Conservation (phyloP, 2,329 filamentous ascomycete genomes). For the Falciphora oryzae region DNA sequence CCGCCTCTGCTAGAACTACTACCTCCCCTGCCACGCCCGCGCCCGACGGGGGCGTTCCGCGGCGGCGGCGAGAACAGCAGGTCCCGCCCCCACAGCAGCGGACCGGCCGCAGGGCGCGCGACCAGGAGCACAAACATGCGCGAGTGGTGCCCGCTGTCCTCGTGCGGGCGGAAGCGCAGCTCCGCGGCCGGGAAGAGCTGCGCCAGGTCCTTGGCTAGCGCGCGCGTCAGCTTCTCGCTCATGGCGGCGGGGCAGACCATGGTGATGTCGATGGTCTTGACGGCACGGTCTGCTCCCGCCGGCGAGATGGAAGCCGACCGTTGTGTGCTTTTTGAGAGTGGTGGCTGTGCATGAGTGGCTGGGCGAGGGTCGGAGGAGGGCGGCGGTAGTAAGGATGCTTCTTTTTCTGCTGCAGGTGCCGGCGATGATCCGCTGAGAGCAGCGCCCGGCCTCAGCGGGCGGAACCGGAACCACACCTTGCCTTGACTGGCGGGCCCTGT, state of each 20-base stretch:
- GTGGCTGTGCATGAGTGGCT: constrained; percentile 19
- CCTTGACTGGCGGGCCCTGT: constrained; percentile 36
- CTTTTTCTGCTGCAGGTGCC: not conserved
- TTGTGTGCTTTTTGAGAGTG: constrained; percentile 24
- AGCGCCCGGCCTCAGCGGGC: constrained; percentile 27
- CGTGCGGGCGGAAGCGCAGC: constrained; percentile 37
- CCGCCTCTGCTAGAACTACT: too few species aligned
- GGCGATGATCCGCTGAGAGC: constrained; percentile 2
- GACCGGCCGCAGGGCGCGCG: constrained; percentile 35
- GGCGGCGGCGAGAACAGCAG: constrained; percentile 31
- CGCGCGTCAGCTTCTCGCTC: constrained; percentile 33
- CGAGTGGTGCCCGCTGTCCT: constrained; percentile 45
- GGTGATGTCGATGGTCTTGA: constrained; percentile 44
- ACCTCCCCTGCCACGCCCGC: constrained; percentile 24
- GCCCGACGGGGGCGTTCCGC: not conserved
- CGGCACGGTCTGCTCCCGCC: constrained; percentile 14
- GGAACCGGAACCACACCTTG: constrained; percentile 38
- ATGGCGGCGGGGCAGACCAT: constrained; percentile 43
- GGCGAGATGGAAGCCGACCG: not conserved
- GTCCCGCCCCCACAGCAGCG: constrained; percentile 19
- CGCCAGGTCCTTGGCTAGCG: constrained; percentile 34
- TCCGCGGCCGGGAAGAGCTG: constrained; percentile 37
- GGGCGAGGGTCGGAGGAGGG: not conserved
- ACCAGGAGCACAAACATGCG: constrained; percentile 54
- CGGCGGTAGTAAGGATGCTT: too few species aligned